Evolutionary conservation across 176 grass and related monocot genomes (phyloP).

Genomic region (Eleusine indica): DNA sequence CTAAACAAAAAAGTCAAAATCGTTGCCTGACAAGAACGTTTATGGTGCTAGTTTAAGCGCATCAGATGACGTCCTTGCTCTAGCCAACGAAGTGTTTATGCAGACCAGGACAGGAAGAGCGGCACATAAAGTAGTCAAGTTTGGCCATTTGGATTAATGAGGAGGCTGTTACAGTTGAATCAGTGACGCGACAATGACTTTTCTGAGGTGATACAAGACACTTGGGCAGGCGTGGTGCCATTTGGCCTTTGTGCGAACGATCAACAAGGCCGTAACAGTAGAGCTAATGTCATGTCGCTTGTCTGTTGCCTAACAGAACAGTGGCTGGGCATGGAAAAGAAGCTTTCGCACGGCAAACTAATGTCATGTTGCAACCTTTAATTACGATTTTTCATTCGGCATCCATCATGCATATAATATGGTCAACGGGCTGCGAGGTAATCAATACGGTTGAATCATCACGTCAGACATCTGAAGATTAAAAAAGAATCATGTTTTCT

Average conservation of each 20-base stretch:
- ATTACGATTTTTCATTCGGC: background rate
- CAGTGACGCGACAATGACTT: background rate
- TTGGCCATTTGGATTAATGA: conserved; percentile 14
- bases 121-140: background rate
- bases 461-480: too few species aligned
- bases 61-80: background rate
- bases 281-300: background rate
- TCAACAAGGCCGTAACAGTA: background rate
- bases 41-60: background rate
- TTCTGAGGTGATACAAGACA: too few species aligned
- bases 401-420: background rate
- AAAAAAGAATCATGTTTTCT: too few species aligned
- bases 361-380: background rate
- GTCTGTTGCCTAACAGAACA: background rate
- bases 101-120: background rate
- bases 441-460: too few species aligned
- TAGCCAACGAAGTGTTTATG: background rate
- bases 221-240: too few species aligned
- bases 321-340: background rate
- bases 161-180: background rate
- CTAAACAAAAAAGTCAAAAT: conserved; percentile 5
- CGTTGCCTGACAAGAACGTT: background rate
- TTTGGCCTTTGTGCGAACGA: too few species aligned
- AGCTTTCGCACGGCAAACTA: background rate
- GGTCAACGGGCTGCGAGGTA: background rate